These are phyloP conservation scores for Rhizopus arrhizus DNA, from an alignment of 371 early-diverging fungal genomes.

Conservation along the genomic window DNA sequence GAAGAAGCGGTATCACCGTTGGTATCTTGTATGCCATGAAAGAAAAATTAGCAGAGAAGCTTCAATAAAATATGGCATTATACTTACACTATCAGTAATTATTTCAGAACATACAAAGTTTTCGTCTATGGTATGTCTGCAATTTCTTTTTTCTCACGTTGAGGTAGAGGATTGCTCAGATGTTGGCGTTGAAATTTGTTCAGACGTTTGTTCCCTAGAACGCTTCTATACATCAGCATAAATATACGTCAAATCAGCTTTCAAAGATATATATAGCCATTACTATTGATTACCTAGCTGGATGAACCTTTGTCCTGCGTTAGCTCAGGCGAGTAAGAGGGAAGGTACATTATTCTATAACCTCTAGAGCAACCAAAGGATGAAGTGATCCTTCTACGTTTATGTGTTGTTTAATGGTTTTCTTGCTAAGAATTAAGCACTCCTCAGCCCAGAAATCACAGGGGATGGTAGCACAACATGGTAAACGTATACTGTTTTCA, in stretches of 20 bases:
- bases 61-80: slow-evolving; percentile 12
- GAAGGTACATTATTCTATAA: no score
- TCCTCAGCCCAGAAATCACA: slow-evolving; percentile 12
- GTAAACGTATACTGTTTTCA: neutral
- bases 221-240: no score
- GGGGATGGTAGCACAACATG: slow-evolving; percentile 2
- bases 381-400: neutral
- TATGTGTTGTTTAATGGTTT: neutral
- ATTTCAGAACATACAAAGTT: slow-evolving; percentile 21
- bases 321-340: no score
- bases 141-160: slow-evolving; percentile 21
- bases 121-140: slow-evolving; percentile 7
- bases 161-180: no score
- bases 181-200: no score
- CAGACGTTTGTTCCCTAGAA: no score
- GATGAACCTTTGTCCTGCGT: no score
- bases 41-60: slow-evolving; percentile 14
- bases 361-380: slow-evolving; percentile 2
- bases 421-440: slow-evolving; percentile 12
- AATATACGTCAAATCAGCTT: no score
- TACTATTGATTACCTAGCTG: no score
- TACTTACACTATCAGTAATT: slow-evolving; percentile 23
- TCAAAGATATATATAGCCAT: no score
- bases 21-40: slow-evolving; percentile 20
- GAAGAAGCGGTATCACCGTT: slow-evolving; percentile 16